Percentiles rank a stretch among this genome's conserved stretches.
phyloP scores from a whole-genome alignment of 2,329 filamentous ascomycete genomes.

The Aschersonia sp. region DNA sequence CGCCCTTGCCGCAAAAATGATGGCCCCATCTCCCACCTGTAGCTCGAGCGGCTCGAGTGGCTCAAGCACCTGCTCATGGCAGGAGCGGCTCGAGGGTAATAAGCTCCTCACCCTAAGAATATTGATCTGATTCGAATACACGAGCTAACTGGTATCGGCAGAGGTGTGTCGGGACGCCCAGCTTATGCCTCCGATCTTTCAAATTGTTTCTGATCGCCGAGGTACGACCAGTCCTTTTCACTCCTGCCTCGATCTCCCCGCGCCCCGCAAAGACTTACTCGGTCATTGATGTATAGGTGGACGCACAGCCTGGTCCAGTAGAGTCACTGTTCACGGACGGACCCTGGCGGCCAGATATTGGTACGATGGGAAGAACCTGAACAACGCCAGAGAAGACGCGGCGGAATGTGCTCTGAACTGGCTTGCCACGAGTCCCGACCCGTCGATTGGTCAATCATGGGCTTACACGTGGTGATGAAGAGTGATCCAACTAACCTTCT shows the following conservation, averaged over 20 bases:
- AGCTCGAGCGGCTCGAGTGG: slow-evolving; percentile 7
- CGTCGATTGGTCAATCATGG: slow-evolving; percentile 12
- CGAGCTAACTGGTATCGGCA: slow-evolving; percentile 14
- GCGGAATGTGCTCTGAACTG: slow-evolving; percentile 62
- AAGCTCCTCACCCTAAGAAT: not conserved
- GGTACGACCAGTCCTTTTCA: slow-evolving; percentile 30
- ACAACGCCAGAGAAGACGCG: slow-evolving; percentile 85
- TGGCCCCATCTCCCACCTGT: slow-evolving; percentile 12
- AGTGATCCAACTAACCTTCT: not conserved
- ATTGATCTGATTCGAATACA: not conserved
- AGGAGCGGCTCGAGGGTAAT: slow-evolving; percentile 41
- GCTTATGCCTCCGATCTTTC: slow-evolving; percentile 43
- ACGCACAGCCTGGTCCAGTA: slow-evolving; percentile 80
- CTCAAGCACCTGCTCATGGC: slow-evolving; percentile 25
- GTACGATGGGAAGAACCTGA: slow-evolving; percentile 80
- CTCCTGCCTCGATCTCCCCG: not conserved
- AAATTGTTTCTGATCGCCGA: slow-evolving; percentile 61
- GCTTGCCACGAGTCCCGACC: slow-evolving; percentile 25
- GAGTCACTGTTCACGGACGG: slow-evolving; percentile 55
- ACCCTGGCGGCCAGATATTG: slow-evolving; percentile 64
- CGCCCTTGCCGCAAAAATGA: slow-evolving; percentile 2
- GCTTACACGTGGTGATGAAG: slow-evolving; percentile 7
- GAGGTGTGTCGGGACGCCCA: slow-evolving; percentile 43
- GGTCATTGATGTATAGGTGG: slow-evolving; percentile 41
- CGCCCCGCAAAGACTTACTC: not conserved